Evolutionary conservation across 768 basidiomycete species (phyloP), one percentile per base, ranked within the genome.

Genomic region (Fistulinella prunicolor): DNA sequence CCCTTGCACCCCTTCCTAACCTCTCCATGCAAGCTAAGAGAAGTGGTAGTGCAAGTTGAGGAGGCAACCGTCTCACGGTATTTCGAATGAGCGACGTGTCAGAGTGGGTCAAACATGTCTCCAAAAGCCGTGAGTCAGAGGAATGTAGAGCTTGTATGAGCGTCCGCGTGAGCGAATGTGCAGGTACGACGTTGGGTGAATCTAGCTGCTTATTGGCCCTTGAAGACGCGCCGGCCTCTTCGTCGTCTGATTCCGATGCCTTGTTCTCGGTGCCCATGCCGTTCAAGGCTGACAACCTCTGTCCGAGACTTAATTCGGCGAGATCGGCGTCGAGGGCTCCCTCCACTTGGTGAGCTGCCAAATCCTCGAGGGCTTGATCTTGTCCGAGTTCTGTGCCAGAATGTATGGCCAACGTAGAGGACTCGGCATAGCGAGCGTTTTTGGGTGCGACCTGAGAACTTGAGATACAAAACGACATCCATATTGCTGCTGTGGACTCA

Each of bases 81-180:
- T 92, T 89, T 38, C 83, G 79, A 50, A 99, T 87, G 39, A 99
- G 73, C 2, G 72, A 66, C n/a, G 78, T 73, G 58, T 94, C 85
- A 16, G 91, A 87, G 67, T 97, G 89, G 1, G 81, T 73, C 24
- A 95, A 70, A 69, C 94, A 95, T 21, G 86, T 86, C 62, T 96
- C 91, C 50, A 98, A 71, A 30, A 98, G 73, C 9, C 82, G 81
- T 3, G 88, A 80, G 72, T 99, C 96, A 17, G 89, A 86, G 1
- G 96, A 97, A 65, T 99, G 96, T 22, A 99, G 71, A 0, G 96
- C 95, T 70, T 99, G 96, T 49, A 95, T 89, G 41, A 99, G 77
- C 22, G 95, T 94, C 46, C 93, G 85, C 22, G 95, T 91, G 50
- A 98, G 78, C 0, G 95, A 94, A 54, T 85, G 83, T 1, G 91